These are phyloP conservation scores for Cadophora sp. DNA, from an alignment of 2,329 filamentous ascomycete genomes.

Conservation along the genomic window DNA sequence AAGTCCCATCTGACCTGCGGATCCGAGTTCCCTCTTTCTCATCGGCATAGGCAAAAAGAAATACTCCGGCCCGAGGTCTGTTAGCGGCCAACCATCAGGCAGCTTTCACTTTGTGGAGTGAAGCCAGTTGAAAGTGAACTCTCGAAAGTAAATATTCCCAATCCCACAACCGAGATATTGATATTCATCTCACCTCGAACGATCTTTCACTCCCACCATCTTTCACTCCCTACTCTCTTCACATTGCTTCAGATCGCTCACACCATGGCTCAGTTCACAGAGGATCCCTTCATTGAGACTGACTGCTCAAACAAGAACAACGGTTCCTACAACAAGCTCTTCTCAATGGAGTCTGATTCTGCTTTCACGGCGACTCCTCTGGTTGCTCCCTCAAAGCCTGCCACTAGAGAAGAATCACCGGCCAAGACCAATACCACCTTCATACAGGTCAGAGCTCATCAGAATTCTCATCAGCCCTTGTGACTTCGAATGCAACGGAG, in stretches of 20 bases:
- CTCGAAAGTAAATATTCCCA: constrained; percentile 14
- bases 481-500: not conserved
- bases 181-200: not conserved
- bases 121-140: constrained; percentile 6
- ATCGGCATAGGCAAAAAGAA: not conserved
- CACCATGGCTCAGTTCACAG: constrained; percentile 27
- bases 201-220: not conserved
- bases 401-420: constrained; percentile 3
- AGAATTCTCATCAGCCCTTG: not conserved
- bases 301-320: not conserved
- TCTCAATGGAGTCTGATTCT: constrained; percentile 31
- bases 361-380: constrained; percentile 32
- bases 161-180: not conserved
- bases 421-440: constrained; percentile 26
- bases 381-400: constrained; percentile 10
- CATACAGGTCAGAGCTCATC: constrained; percentile 23
- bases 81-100: not conserved
- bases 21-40: not conserved
- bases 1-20: not conserved
- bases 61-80: not conserved
- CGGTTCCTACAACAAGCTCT: not conserved
- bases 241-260: constrained; percentile 14
- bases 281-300: constrained; percentile 15
- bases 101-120: not conserved
- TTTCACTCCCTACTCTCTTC: not conserved